These are phyloP conservation scores for Monosporascus sp. DNA, from an alignment of 2,329 filamentous ascomycete genomes.

Conservation along the genomic window DNA sequence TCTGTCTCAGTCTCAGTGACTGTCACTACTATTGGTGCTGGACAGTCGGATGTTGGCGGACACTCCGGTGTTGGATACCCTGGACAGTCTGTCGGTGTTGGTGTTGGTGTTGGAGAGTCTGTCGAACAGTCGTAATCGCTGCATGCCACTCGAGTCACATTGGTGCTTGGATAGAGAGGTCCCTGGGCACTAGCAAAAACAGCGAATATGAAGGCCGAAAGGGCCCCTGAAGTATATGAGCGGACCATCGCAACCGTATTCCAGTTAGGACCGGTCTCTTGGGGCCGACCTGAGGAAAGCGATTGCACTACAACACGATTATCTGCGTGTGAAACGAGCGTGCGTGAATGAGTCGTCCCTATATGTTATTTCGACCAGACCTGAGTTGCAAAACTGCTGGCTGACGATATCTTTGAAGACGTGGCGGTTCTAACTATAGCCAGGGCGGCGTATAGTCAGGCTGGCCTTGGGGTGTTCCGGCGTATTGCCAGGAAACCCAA, in stretches of 20 bases:
- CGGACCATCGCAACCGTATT: slow-evolving; percentile 18
- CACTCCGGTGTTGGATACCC: slow-evolving; percentile 7
- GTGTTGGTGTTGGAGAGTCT: no score
- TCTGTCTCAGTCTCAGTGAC: slow-evolving; percentile 14
- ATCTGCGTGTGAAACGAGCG: slow-evolving; percentile 7
- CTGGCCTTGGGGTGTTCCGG: not conserved
- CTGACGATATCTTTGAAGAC: not conserved
- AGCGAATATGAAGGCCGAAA: slow-evolving; percentile 16
- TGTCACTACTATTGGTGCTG: slow-evolving; percentile 6
- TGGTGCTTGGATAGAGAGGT: slow-evolving; percentile 9
- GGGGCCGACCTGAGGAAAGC: slow-evolving; percentile 2
- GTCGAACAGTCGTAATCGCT: not conserved
- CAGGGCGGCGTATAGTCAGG: not conserved
- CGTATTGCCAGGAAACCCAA: not conserved
- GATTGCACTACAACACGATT: not conserved
- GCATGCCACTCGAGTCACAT: not conserved
- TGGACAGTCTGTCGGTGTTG: no score
- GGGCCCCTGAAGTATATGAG: slow-evolving; percentile 12
- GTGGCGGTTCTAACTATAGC: not conserved
- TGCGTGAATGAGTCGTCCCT: not conserved
- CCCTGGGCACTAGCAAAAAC: slow-evolving; percentile 10
- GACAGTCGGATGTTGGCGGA: not conserved
- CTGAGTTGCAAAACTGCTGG: not conserved
- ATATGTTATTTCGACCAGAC: not conserved
- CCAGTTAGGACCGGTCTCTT: not conserved